phyloP scores from a whole-genome alignment of 2,329 filamentous ascomycete genomes.

The Ophiosphaerella herpotricha region DNA sequence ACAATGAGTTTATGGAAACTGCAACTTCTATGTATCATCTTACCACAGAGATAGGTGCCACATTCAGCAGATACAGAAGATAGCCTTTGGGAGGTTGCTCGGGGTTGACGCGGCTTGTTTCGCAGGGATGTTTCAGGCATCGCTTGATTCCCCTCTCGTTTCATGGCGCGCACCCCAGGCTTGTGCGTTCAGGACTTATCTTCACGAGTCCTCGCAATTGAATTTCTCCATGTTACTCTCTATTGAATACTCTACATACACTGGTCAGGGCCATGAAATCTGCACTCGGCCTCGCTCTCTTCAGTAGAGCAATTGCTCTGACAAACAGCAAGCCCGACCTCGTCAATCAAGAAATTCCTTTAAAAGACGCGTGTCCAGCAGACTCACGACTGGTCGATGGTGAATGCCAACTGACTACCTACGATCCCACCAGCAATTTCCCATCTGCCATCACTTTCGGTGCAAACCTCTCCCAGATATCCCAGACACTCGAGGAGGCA shows the following conservation, averaged over 20 bases:
- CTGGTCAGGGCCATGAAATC: constrained; percentile 24
- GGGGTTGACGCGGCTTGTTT: constrained; percentile 10
- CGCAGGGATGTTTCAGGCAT: constrained; percentile 28
- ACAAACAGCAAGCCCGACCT: constrained; percentile 24
- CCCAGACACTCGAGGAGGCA: constrained; percentile 25
- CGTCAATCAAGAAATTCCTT: constrained; percentile 24
- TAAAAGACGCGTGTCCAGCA: constrained; percentile 32
- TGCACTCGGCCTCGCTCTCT: constrained; percentile 21
- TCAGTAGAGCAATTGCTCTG: constrained; percentile 28
- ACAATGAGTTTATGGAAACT: no score
- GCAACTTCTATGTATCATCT: no score
- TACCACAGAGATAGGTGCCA: no score
- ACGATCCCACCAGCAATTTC: constrained; percentile 5
- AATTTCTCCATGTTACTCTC: neutral
- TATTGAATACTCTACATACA: neutral
- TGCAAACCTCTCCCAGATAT: constrained; percentile 24
- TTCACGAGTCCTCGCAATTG: neutral
- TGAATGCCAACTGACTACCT: constrained; percentile 25
- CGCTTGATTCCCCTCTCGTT: constrained; percentile 25
- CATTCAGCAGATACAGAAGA: no score
- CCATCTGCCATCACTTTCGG: constrained; percentile 16
- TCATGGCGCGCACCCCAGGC: constrained; percentile 11
- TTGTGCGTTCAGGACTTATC: neutral
- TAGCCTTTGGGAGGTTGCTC: neutral
- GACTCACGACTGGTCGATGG: constrained; percentile 27